Evolutionary conservation across 1,284 basidiomycete genomes (phyloP).

Genomic region (Mycena citricolor): DNA sequence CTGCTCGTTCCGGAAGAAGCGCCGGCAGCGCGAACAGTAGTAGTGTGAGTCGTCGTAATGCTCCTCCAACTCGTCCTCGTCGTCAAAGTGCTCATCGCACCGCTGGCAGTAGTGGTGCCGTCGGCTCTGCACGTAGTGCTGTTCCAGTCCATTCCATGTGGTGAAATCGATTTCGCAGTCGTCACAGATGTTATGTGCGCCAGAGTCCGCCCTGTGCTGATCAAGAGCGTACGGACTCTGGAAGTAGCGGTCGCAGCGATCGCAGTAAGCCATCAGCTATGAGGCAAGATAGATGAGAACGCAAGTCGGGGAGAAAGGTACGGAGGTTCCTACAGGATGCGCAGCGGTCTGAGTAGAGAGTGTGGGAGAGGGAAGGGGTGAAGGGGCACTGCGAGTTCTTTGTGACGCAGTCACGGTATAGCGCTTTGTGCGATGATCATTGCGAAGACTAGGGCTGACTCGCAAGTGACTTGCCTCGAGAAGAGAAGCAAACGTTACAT

Average conservation of each 20-base stretch:
- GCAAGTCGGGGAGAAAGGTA: no score
- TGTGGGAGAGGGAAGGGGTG: no score
- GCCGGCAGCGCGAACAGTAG: slow-evolving; percentile 42
- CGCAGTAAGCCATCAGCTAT: slow-evolving; percentile 32
- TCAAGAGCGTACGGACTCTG: slow-evolving; percentile 25
- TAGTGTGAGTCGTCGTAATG: slow-evolving; percentile 39
- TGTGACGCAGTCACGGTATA: no score
- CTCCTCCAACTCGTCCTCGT: slow-evolving; percentile 25
- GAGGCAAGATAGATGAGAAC: no score
- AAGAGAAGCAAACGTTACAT: no score
- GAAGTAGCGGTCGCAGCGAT: slow-evolving; percentile 35
- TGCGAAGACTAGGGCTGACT: no score
- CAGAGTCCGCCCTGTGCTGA: slow-evolving; percentile 31
- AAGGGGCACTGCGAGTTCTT: no score
- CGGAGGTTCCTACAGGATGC: no score
- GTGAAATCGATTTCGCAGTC: slow-evolving; percentile 38
- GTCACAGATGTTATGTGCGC: slow-evolving; percentile 34
- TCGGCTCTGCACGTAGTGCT: slow-evolving; percentile 42
- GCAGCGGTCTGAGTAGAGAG: no score
- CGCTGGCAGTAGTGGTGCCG: slow-evolving; percentile 43
- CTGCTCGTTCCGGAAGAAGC: slow-evolving; percentile 36
- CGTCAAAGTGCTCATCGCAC: slow-evolving; percentile 40
- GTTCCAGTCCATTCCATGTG: slow-evolving; percentile 29
- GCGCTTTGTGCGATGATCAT: no score
- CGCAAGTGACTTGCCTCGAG: no score